These are phyloP conservation scores for Dothistroma septosporum DNA, from an alignment of 2,329 filamentous ascomycete species.

Conservation along the genomic window DNA sequence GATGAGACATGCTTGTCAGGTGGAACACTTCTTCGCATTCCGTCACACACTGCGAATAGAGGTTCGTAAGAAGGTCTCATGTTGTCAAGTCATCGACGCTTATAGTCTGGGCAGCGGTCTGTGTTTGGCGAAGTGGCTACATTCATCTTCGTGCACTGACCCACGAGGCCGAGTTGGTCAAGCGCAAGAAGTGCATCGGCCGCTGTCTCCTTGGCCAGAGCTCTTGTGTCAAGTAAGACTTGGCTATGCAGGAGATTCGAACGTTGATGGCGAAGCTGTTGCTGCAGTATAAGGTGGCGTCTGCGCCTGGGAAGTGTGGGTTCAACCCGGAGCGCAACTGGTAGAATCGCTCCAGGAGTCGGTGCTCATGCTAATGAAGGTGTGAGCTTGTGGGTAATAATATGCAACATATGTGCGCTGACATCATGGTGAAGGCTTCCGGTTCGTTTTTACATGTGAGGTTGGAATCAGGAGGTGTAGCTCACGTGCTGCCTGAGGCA, in stretches of 20 bases:
- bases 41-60: constrained; percentile 16
- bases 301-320: constrained; percentile 37
- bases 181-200: constrained; percentile 34
- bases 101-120: constrained; percentile 10
- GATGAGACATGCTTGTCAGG: constrained; percentile 36
- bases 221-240: constrained; percentile 37
- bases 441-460: background rate
- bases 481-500: background rate
- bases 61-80: background rate
- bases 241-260: constrained; percentile 39
- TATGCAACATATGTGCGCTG: background rate
- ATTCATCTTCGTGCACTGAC: constrained; percentile 40
- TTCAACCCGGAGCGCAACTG: constrained; percentile 28
- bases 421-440: background rate
- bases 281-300: constrained; percentile 34
- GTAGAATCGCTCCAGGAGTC: constrained; percentile 36
- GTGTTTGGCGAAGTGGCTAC: constrained; percentile 27
- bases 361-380: constrained; percentile 13
- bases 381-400: background rate
- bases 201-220: constrained; percentile 36
- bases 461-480: background rate
- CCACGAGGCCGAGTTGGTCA: constrained; percentile 32
- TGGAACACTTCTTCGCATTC: constrained; percentile 14
- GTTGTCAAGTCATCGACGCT: background rate
- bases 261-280: constrained; percentile 34